These are phyloP conservation scores for Schwanniomyces occidentalis DNA, from an alignment of 805 yeast genomes.

Conservation along the genomic window DNA sequence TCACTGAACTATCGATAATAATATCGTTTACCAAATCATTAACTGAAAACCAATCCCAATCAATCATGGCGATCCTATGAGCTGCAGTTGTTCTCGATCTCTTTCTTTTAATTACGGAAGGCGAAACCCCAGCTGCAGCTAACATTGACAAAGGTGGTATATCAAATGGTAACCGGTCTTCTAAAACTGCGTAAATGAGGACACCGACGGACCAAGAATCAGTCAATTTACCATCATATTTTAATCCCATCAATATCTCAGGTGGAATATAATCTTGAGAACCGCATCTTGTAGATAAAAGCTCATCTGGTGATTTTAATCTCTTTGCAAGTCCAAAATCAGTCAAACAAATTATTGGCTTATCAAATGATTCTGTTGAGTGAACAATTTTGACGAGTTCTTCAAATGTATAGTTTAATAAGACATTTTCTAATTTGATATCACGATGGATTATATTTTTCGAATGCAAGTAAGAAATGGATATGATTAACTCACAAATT, in stretches of 20 bases:
- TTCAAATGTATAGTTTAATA: constrained; percentile 40
- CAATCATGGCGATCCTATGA: constrained; percentile 88
- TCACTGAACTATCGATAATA: constrained; percentile 13
- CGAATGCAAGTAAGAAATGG: constrained; percentile 71
- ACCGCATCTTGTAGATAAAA: constrained; percentile 88
- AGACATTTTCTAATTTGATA: constrained; percentile 81
- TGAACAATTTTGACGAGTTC: constrained; percentile 26
- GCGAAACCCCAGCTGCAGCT: constrained; percentile 30
- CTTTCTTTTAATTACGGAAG: constrained; percentile 44
- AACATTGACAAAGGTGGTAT: constrained; percentile 59
- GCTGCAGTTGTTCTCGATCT: constrained; percentile 57
- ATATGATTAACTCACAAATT: constrained; percentile 68
- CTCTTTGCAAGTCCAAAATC: constrained; percentile 88
- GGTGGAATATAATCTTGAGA: constrained; percentile 97
- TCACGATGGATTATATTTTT: constrained; percentile 83
- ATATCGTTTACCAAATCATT: constrained; percentile 14
- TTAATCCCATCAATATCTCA: constrained; percentile 84
- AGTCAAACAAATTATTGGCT: constrained; percentile 53
- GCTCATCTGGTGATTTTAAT: constrained; percentile 58
- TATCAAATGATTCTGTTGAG: not conserved
- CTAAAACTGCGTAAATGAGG: constrained; percentile 78
- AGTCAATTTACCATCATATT: constrained; percentile 87
- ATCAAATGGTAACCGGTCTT: constrained; percentile 90
- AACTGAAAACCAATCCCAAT: constrained; percentile 80
- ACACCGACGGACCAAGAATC: constrained; percentile 98